Conservation (phyloP, 2,329 filamentous ascomycete genomes). For the Calonectria henricotiae region DNA sequence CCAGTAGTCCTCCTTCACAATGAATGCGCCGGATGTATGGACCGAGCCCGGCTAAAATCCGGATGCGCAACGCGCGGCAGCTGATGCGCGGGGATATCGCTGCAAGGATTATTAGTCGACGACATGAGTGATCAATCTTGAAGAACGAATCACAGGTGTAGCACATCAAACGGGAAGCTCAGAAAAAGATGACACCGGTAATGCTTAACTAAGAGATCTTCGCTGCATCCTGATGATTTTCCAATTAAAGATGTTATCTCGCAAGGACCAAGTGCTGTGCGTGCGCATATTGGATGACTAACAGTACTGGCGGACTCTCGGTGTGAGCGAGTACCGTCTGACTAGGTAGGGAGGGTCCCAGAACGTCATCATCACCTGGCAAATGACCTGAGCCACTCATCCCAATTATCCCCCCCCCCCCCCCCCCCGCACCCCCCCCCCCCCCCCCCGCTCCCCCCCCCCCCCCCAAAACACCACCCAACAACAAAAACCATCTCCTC, state of each 20-base stretch:
- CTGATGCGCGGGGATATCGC: slow-evolving; percentile 5
- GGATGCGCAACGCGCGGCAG: slow-evolving; percentile 40
- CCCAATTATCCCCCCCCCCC: slow-evolving; percentile 30
- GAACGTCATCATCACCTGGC: slow-evolving; percentile 49
- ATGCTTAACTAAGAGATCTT: slow-evolving; percentile 8
- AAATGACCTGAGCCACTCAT: slow-evolving; percentile 36
- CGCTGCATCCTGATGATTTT: neutral
- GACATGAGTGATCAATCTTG: neutral
- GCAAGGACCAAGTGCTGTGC: neutral
- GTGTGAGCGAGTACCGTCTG: slow-evolving; percentile 28
- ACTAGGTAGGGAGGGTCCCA: slow-evolving; percentile 32
- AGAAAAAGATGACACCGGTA: slow-evolving; percentile 1
- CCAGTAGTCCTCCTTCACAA: neutral
- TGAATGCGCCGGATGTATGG: slow-evolving; percentile 40
- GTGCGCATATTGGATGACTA: slow-evolving; percentile 43
- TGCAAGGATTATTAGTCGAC: neutral
- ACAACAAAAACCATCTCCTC: too few relatives aligned
- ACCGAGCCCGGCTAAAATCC: slow-evolving; percentile 47
- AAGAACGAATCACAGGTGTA: neutral
- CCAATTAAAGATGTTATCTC: neutral
- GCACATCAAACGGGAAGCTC: neutral
- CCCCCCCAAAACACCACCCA: too few relatives aligned
- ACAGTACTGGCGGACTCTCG: slow-evolving; percentile 33
- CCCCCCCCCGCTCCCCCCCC: too few relatives aligned
- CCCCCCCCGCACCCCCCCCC: too few relatives aligned